A percentile compares a stretch with the other conserved stretches of the same genome.
These are phyloP conservation scores for Juncus effusus DNA, from an alignment of 176 grass and related monocot genomes.

Conservation along the genomic window DNA sequence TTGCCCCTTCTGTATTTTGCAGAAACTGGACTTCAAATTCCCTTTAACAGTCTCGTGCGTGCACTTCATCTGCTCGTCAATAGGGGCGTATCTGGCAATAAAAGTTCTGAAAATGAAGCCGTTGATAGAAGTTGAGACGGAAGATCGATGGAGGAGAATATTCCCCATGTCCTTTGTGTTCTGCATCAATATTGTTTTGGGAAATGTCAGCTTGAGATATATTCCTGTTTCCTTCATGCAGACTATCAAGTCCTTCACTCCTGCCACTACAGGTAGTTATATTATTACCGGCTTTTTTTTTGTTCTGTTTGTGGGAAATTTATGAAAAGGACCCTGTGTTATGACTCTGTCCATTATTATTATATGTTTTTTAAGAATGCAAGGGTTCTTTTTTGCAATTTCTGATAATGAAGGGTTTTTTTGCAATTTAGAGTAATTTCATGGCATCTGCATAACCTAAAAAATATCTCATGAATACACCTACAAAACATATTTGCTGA, in stretches of 20 bases:
- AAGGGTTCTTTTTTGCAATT: no score
- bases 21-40: slow-evolving; percentile 99
- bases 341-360: no score
- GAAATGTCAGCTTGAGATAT: slow-evolving; percentile 90
- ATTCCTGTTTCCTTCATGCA: slow-evolving; percentile 99
- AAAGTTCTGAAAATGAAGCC: slow-evolving; percentile 76
- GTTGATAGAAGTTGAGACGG: slow-evolving; percentile 60
- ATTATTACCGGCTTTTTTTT: background rate
- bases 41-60: slow-evolving; percentile 92
- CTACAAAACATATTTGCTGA: no score
- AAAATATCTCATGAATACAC: no score
- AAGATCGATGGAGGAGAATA: slow-evolving; percentile 94
- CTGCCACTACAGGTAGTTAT: slow-evolving; percentile 78
- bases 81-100: slow-evolving; percentile 80
- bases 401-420: no score
- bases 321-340: no score
- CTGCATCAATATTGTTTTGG: slow-evolving; percentile 95
- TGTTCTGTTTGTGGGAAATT: slow-evolving; percentile 4
- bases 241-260: slow-evolving; percentile 98
- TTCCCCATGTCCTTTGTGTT: slow-evolving; percentile 99
- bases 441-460: no score
- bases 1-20: slow-evolving; percentile 6
- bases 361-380: background rate
- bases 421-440: no score
- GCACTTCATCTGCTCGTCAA: slow-evolving; percentile 90